These are phyloP conservation scores for Rutstroemia sp. DNA, from an alignment of 2,329 filamentous ascomycete genomes.

Conservation along the genomic window DNA sequence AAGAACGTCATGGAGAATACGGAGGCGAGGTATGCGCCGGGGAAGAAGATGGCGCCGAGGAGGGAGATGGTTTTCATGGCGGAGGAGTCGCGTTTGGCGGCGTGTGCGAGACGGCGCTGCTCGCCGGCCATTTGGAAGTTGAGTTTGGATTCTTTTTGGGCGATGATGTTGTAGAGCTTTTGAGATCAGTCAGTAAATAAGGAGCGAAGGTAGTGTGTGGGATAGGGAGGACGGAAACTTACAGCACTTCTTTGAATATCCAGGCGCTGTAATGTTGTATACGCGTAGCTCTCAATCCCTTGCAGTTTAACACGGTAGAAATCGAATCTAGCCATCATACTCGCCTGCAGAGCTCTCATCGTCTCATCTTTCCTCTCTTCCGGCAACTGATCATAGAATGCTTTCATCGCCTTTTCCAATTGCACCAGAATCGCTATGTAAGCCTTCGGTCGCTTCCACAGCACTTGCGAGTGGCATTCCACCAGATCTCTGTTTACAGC, in stretches of 20 bases:
- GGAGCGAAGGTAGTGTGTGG: not conserved
- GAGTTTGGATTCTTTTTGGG: slow-evolving; percentile 56
- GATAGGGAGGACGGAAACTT: slow-evolving; percentile 24
- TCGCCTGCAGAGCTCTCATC: slow-evolving; percentile 41
- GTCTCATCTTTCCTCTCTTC: slow-evolving; percentile 8
- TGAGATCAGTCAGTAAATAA: not conserved
- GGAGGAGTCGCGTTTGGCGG: slow-evolving; percentile 35
- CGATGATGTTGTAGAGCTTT: slow-evolving; percentile 59
- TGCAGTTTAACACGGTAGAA: slow-evolving; percentile 55
- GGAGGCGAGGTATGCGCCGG: slow-evolving; percentile 54
- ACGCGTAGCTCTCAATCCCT: slow-evolving; percentile 55
- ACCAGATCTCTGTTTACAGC: slow-evolving; percentile 54
- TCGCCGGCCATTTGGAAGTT: slow-evolving; percentile 48
- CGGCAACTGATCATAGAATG: slow-evolving; percentile 12
- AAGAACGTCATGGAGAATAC: slow-evolving; percentile 63
- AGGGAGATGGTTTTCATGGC: slow-evolving; percentile 60
- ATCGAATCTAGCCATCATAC: slow-evolving; percentile 46
- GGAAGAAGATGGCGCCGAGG: slow-evolving; percentile 55
- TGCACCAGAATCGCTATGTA: slow-evolving; percentile 46
- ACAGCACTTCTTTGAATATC: slow-evolving; percentile 56
- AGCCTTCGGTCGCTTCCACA: slow-evolving; percentile 56
- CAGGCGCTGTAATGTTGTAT: slow-evolving; percentile 52
- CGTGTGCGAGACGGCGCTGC: slow-evolving; percentile 34
- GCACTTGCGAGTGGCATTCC: slow-evolving; percentile 54
- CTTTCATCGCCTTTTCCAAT: slow-evolving; percentile 40